These are phyloP conservation scores for Colletotrichum caudatum DNA, from an alignment of 2,329 filamentous ascomycete species.

Conservation along the genomic window DNA sequence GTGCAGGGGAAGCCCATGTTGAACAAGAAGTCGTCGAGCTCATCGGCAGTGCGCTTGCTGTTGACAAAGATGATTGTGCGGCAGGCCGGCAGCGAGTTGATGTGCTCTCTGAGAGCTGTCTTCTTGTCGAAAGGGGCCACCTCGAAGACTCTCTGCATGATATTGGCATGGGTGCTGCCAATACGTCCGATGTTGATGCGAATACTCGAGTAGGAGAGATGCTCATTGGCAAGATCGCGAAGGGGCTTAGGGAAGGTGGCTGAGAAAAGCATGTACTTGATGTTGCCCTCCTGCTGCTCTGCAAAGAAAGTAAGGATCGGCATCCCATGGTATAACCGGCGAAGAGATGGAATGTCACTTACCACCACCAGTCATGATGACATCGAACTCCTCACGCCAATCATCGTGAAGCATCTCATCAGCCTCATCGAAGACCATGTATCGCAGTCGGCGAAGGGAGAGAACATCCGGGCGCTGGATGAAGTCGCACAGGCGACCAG, in stretches of 20 bases:
- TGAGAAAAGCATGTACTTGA: constrained; percentile 86
- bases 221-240: constrained; percentile 80
- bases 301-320: constrained; percentile 48
- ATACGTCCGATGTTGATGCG: constrained; percentile 89
- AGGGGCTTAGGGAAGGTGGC: constrained; percentile 90
- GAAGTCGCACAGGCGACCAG: constrained; percentile 87
- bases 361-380: constrained; percentile 86
- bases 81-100: constrained; percentile 76
- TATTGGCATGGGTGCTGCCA: constrained; percentile 85
- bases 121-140: constrained; percentile 77
- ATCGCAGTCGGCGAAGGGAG: constrained; percentile 81
- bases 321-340: neutral
- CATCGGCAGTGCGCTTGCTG: constrained; percentile 80
- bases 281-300: constrained; percentile 79
- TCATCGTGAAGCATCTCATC: constrained; percentile 88
- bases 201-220: constrained; percentile 79
- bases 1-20: constrained; percentile 84
- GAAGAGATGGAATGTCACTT: constrained; percentile 53
- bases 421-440: constrained; percentile 90
- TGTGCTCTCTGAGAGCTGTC: constrained; percentile 76
- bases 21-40: constrained; percentile 88
- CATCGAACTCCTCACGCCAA: constrained; percentile 81
- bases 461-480: constrained; percentile 78
- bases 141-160: constrained; percentile 80
- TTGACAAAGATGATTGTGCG: constrained; percentile 94